These are phyloP conservation scores for Nakaseomyces uthaithaninus DNA, from an alignment of 1,139 yeast species.

Conservation along the genomic window DNA sequence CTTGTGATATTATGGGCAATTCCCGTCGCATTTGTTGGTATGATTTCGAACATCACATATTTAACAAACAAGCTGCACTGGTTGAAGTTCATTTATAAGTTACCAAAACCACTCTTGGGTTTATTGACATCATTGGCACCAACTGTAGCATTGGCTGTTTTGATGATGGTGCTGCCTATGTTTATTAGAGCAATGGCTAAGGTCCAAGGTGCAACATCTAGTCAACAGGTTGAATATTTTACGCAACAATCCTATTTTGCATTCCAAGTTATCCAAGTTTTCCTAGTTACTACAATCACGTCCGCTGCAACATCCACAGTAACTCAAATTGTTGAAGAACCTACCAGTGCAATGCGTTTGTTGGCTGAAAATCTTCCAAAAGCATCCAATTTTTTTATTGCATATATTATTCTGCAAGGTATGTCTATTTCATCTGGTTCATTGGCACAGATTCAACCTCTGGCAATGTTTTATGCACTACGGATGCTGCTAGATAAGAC, in stretches of 20 bases:
- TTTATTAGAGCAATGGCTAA: constrained; percentile 66
- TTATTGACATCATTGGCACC: constrained; percentile 69
- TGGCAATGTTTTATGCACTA: constrained; percentile 38
- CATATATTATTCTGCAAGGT: constrained; percentile 58
- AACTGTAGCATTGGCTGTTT: constrained; percentile 52
- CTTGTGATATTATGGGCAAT: constrained; percentile 72
- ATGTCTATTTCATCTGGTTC: constrained; percentile 59
- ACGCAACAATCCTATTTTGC: constrained; percentile 85
- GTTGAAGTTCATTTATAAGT: constrained; percentile 51
- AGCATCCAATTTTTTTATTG: constrained; percentile 64
- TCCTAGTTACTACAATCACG: constrained; percentile 70
- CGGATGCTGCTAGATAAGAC: constrained; percentile 43
- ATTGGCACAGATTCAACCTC: constrained; percentile 45
- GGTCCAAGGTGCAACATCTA: constrained; percentile 60
- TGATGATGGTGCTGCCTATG: constrained; percentile 74
- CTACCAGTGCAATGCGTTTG: constrained; percentile 46
- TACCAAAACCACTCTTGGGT: constrained; percentile 53
- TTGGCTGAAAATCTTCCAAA: constrained; percentile 57
- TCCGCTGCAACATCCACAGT: constrained; percentile 74
- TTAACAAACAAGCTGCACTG: constrained; percentile 53
- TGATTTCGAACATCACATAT: constrained; percentile 64
- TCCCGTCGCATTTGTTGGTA: constrained; percentile 82
- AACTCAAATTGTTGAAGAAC: constrained; percentile 46
- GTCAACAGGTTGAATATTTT: constrained; percentile 64
- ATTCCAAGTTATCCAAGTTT: constrained; percentile 80